Evolutionary conservation across 192 early-diverging fungal genomes (phyloP), one percentile per base, ranked within the genome.

Genomic region (Podochytrium sp.): DNA sequence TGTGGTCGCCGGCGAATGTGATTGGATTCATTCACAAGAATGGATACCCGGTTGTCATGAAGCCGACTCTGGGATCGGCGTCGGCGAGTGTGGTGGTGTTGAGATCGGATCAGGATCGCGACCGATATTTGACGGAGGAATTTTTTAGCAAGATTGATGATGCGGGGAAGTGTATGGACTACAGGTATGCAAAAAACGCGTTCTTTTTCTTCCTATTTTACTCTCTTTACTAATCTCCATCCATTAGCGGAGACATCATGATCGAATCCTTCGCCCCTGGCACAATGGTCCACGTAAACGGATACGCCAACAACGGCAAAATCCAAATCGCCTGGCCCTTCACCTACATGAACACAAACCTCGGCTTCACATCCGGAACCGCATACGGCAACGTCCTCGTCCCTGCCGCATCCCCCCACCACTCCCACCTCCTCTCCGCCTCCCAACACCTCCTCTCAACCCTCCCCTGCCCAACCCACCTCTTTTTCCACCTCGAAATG

Each of bases 381-480:
- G 73, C 79, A 23, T 85, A 83, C 55, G 84, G 84, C 34, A 83
- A 83, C 62, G 76, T 85, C n/a, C 75, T 80, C 71, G 59, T 85
- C 2, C 76, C 77, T 18, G 41, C 51, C 20, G 37, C 25, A 23
- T 71, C 83, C 37, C 55, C 64, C 16, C 38, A 47, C 12, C 71
- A 69, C 51, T 37, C 16, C 51, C 1, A 30, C 10, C 41, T 83
- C 1, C 25, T 77, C 23, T 29, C 42, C n/a, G 79, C 79, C 40
- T 69, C 79, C 3, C 52, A 79, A 38, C 59, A 56, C 18, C 30
- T 81, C 20, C 66, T 85, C 16, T 51, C 55, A 3, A 65, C 40
- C 1, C 53, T 81, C 18, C 76, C 84, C 2, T 40, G 38, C 6
- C 68, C 76, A 1, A 47, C 78, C 1, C 63, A 77, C 41, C 59